These are phyloP conservation scores for Pyrenophora graminea DNA, from an alignment of 2,329 filamentous ascomycete species.

Conservation along the genomic window DNA sequence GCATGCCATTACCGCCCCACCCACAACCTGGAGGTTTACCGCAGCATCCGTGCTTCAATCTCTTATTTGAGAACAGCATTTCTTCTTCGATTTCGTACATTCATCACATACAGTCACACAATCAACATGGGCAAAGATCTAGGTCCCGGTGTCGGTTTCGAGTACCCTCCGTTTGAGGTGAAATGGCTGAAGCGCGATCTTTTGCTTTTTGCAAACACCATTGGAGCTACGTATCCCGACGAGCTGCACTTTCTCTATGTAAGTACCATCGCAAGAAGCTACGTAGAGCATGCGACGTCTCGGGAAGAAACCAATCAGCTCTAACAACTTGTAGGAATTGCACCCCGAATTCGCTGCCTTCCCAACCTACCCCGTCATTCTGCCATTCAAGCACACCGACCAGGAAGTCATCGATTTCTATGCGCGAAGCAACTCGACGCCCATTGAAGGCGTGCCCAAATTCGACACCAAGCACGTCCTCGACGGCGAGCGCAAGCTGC, in stretches of 20 bases:
- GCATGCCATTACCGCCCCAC: slow-evolving; percentile 36
- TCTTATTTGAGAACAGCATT: neutral
- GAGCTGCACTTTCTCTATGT: slow-evolving; percentile 94
- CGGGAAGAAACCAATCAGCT: neutral
- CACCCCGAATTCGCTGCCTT: slow-evolving; percentile 86
- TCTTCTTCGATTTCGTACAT: neutral
- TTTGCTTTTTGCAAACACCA: slow-evolving; percentile 86
- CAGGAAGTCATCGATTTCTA: slow-evolving; percentile 87
- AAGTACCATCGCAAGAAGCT: slow-evolving; percentile 36
- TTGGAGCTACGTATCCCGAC: slow-evolving; percentile 75
- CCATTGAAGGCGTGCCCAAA: slow-evolving; percentile 75
- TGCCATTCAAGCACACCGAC: slow-evolving; percentile 78
- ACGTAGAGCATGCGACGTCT: neutral
- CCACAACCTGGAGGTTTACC: slow-evolving; percentile 19
- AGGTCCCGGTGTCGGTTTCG: slow-evolving; percentile 68
- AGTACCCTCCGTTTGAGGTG: slow-evolving; percentile 76
- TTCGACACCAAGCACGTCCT: slow-evolving; percentile 76
- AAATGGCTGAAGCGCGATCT: slow-evolving; percentile 87
- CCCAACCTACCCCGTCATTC: slow-evolving; percentile 82
- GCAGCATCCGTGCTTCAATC: slow-evolving; percentile 4
- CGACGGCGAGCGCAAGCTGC: slow-evolving; percentile 81
- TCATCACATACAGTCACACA: neutral
- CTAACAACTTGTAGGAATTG: slow-evolving; percentile 65
- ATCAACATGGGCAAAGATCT: slow-evolving; percentile 39
- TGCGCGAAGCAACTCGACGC: slow-evolving; percentile 65